Evolutionary conservation across 345 rosid species (phyloP), one percentile per base, ranked within the genome.

Genomic region (Brassica incana): DNA sequence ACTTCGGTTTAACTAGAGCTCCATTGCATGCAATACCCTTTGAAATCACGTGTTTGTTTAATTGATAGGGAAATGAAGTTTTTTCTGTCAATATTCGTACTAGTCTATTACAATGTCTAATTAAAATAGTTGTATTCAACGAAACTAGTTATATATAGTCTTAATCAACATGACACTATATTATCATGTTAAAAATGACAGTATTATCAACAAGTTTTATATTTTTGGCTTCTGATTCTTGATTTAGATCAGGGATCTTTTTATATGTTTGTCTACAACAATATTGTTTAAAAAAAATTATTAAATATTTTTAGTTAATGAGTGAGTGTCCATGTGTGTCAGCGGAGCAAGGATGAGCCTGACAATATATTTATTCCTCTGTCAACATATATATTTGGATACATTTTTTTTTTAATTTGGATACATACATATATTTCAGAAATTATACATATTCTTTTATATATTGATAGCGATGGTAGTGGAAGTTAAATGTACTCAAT

Each of bases 401-500:
- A 36, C 8, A 36, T 29, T n/a, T n/a, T n/a, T n/a, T n/a, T n/a
- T n/a, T n/a, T n/a, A n/a, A 3, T 36, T 29, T 29, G 32, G 8
- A 36, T 36, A 36, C 8, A 36, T 29, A 52, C 7, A 54, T 58
- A 20, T 58, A 7, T 18, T 29, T 29, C 11, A 58, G 5, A 8
- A 20, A 18, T 58, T 20, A 20, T 8, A 18, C 62, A 58, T 29
- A 8, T 18, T 58, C 29, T 18, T 58, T 18, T 18, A 65, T 40
- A 10, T 32, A 71, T 16, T 30, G 74, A 58, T 71, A 30, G 65
- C 29, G 74, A 29, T 32, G 45, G 62, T 71, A 56, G 18, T 33
- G 68, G 54, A 27, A 35, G 32, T 29, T 29, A 35, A 40, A 40
- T 40, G 48, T 40, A 40, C 48, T 40, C 48, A 20, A 2, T 40